phyloP scores from a whole-genome alignment of 75 land plant genomes.

The Ceratopteris richardii region DNA sequence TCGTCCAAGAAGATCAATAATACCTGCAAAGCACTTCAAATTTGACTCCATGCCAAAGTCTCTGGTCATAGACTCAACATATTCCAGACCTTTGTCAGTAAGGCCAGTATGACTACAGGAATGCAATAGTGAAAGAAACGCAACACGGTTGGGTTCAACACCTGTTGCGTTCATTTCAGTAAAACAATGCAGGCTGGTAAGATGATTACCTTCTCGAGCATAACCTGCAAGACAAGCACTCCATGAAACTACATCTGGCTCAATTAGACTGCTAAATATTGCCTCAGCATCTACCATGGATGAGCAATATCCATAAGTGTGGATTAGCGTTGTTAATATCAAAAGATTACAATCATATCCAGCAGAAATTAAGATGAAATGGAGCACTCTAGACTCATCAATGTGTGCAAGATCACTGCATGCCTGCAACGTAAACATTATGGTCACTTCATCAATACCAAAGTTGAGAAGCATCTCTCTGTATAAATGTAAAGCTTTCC shows the following conservation, averaged over 20 bases:
- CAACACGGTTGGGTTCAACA: constrained; percentile 8
- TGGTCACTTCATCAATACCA: constrained; percentile 3
- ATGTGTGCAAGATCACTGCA: constrained; percentile 2
- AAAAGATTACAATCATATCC: not conserved
- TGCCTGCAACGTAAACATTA: constrained; percentile 7
- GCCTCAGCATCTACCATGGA: constrained; percentile 7
- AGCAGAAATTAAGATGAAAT: not conserved
- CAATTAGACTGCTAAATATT: constrained; percentile 7
- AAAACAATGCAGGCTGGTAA: constrained; percentile 9
- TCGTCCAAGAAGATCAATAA: constrained; percentile 44
- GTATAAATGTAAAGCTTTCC: constrained; percentile 7
- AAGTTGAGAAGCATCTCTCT: not conserved
- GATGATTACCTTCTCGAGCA: constrained; percentile 9
- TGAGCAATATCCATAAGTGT: constrained; percentile 10
- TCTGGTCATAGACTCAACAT: constrained; percentile 9
- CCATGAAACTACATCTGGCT: constrained; percentile 14
- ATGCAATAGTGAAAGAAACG: constrained; percentile 5
- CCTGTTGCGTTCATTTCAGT: constrained; percentile 3
- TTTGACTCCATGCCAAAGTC: constrained; percentile 12
- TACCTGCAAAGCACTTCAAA: constrained; percentile 37
- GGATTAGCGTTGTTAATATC: constrained; percentile 1
- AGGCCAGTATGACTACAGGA: constrained; percentile 14
- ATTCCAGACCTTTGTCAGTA: constrained; percentile 4
- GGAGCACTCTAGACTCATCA: constrained; percentile 5
- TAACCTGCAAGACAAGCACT: constrained; percentile 10